Percentiles rank a stretch among this genome's conserved stretches.
These are phyloP conservation scores for Decorospora gaudefroyi DNA, from an alignment of 2,329 filamentous ascomycete genomes.

Conservation along the genomic window DNA sequence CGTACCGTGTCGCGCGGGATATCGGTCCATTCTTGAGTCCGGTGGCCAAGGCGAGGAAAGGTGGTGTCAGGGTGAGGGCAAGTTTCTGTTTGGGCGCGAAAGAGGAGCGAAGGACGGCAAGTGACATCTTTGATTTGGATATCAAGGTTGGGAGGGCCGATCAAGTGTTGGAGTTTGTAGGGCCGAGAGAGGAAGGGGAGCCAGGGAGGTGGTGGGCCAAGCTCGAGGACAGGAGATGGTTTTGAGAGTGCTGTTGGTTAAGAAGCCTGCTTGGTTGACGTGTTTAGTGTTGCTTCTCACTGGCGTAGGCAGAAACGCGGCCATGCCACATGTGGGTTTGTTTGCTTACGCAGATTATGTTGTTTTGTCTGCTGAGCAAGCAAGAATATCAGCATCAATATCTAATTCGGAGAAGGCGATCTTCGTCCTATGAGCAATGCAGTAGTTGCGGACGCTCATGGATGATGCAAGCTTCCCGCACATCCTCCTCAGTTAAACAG, in stretches of 20 bases:
- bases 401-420: too few relatives aligned
- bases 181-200: constrained; percentile 53
- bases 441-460: too few relatives aligned
- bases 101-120: constrained; percentile 29
- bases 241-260: constrained; percentile 38
- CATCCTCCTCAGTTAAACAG: background rate
- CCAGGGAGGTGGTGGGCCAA: constrained; percentile 49
- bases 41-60: constrained; percentile 46
- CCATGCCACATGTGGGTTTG: too few relatives aligned
- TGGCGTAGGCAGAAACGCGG: background rate
- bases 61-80: constrained; percentile 52
- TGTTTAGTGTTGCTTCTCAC: background rate
- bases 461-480: background rate
- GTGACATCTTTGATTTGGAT: constrained; percentile 55
- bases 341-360: too few relatives aligned
- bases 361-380: too few relatives aligned
- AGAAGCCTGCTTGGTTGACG: background rate
- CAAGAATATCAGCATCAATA: too few relatives aligned
- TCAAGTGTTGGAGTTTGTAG: constrained; percentile 49
- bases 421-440: too few relatives aligned
- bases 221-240: constrained; percentile 52
- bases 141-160: constrained; percentile 48
- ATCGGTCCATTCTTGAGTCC: constrained; percentile 50
- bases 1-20: constrained; percentile 48
- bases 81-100: constrained; percentile 52